Evolutionary conservation across 306 rosid genomes (phyloP).

Genomic region (Quercus alba): DNA sequence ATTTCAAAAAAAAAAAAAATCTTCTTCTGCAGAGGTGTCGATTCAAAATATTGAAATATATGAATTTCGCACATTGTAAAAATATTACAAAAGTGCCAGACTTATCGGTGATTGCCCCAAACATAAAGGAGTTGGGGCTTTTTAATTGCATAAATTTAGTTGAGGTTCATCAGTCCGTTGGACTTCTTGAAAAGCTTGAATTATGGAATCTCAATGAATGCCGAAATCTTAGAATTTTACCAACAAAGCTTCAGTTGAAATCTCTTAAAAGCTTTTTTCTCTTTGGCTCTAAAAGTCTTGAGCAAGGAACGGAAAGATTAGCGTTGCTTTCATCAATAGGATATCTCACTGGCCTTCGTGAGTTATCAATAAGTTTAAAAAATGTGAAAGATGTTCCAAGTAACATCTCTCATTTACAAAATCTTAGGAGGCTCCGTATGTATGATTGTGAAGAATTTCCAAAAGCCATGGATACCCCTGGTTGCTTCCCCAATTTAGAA

Average conservation of each 20-base stretch:
- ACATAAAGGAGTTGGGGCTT: constrained; percentile 4
- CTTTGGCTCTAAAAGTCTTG: not conserved
- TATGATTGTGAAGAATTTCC: constrained; percentile 20
- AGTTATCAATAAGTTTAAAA: no score
- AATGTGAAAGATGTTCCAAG: not conserved
- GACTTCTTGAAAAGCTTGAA: constrained; percentile 24
- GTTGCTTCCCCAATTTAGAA: constrained; percentile 16
- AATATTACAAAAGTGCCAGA: constrained; percentile 21
- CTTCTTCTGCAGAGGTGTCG: not conserved
- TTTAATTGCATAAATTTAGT: constrained; percentile 14
- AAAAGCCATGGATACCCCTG: not conserved
- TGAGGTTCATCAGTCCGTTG: constrained; percentile 30
- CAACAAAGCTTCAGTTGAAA: constrained; percentile 2
- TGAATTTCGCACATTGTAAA: constrained; percentile 7
- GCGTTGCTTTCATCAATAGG: no score
- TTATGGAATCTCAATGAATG: constrained; percentile 1
- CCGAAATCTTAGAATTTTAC: constrained; percentile 10
- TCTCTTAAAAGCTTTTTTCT: constrained; percentile 20
- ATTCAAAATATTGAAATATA: constrained; percentile 14
- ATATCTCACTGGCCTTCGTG: no score
- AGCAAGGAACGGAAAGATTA: no score
- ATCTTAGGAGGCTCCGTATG: constrained; percentile 9
- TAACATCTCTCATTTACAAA: constrained; percentile 6
- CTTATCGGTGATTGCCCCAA: constrained; percentile 17
- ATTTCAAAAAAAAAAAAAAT: no score